phyloP scores from a whole-genome alignment of 1,284 basidiomycete genomes.

The Pisolithus thermaeus region DNA sequence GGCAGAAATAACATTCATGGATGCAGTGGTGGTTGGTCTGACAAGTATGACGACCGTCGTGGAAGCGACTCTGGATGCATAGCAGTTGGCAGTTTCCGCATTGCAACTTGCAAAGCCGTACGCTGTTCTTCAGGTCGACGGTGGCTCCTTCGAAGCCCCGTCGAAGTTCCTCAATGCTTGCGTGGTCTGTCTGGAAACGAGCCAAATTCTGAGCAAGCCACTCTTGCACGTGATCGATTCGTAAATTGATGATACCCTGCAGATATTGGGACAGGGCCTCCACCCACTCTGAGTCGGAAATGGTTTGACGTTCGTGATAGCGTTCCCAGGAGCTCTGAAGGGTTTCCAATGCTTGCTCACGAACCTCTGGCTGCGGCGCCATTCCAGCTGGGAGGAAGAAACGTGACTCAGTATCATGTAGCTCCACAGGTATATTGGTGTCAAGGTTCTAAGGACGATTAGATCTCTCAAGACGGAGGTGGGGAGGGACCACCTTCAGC shows the following conservation, averaged over 20 bases:
- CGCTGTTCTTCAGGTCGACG: slow-evolving; percentile 36
- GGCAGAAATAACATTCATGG: slow-evolving; percentile 34
- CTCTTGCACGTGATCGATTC: slow-evolving; percentile 38
- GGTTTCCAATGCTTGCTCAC: slow-evolving; percentile 20
- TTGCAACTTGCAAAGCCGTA: slow-evolving; percentile 40
- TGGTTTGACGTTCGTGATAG: slow-evolving; percentile 23
- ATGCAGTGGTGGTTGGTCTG: slow-evolving; percentile 40
- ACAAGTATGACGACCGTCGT: slow-evolving; percentile 41
- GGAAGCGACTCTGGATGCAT: slow-evolving; percentile 40
- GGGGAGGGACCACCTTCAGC: slow-evolving; percentile 36
- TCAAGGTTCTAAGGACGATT: slow-evolving; percentile 38
- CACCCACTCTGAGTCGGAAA: slow-evolving; percentile 35
- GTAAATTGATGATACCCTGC: slow-evolving; percentile 27
- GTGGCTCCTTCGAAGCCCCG: slow-evolving; percentile 33
- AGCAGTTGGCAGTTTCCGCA: slow-evolving; percentile 41
- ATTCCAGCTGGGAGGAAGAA: slow-evolving; percentile 28
- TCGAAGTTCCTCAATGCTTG: slow-evolving; percentile 37
- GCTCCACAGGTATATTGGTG: slow-evolving; percentile 32
- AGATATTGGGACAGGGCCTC: slow-evolving; percentile 30
- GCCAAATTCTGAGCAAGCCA: slow-evolving; percentile 43
- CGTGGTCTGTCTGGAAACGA: slow-evolving; percentile 36
- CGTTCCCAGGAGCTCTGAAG: slow-evolving; percentile 28
- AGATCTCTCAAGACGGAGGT: neutral
- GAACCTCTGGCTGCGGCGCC: slow-evolving; percentile 5
- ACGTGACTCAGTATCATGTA: slow-evolving; percentile 23